These are phyloP conservation scores for Vigna trinervia DNA, from an alignment of 306 rosid species.

Conservation along the genomic window DNA sequence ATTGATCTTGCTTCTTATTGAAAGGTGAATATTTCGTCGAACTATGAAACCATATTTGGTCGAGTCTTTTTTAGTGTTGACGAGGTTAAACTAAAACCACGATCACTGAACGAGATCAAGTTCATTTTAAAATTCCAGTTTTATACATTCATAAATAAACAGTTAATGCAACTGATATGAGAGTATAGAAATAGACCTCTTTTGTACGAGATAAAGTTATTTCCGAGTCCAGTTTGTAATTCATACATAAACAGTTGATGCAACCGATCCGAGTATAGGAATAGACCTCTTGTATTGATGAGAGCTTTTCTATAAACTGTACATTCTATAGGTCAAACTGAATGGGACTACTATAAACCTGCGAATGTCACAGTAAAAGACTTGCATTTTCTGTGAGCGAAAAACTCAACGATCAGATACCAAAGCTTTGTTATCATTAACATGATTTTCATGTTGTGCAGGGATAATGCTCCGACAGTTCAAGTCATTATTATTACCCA, in stretches of 20 bases:
- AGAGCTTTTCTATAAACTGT: slow-evolving; percentile 61
- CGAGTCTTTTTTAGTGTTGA: not conserved
- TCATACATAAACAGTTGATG: slow-evolving; percentile 37
- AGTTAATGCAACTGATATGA: slow-evolving; percentile 44
- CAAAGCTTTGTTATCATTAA: slow-evolving; percentile 63
- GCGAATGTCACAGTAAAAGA: slow-evolving; percentile 48
- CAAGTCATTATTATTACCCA: slow-evolving; percentile 55
- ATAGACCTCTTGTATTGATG: slow-evolving; percentile 58
- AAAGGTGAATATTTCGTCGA: no score
- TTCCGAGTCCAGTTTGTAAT: slow-evolving; percentile 34
- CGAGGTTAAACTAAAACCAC: slow-evolving; percentile 35
- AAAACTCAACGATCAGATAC: slow-evolving; percentile 61
- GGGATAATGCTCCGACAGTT: slow-evolving; percentile 54
- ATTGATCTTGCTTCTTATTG: no score
- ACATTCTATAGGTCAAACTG: slow-evolving; percentile 61
- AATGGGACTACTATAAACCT: slow-evolving; percentile 55
- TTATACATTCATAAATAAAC: slow-evolving; percentile 39
- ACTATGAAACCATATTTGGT: no score
- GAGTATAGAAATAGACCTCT: slow-evolving; percentile 45
- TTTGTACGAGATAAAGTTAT: slow-evolving; percentile 38
- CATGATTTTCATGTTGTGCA: slow-evolving; percentile 52
- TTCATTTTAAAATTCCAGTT: slow-evolving; percentile 27
- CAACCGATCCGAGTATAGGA: slow-evolving; percentile 43
- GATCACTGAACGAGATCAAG: slow-evolving; percentile 18
- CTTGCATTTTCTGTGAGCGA: slow-evolving; percentile 45